Base-by-base conservation (phyloP, 345 rosid genomes). In the Populus nigra region DNA sequence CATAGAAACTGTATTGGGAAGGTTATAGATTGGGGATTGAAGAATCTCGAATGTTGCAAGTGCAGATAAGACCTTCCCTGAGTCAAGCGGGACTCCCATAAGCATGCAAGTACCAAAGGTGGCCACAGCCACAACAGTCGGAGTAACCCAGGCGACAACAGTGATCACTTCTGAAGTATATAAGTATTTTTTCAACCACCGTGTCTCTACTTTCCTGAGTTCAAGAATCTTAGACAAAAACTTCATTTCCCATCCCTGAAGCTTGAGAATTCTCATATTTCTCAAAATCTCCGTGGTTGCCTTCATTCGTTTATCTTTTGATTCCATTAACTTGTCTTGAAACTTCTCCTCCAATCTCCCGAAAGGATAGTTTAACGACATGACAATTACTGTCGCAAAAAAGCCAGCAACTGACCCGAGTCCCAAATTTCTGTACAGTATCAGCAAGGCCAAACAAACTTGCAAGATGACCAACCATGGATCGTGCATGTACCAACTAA, bases 231-330 rank as follows among this genome's bases (percentile, higher is more conserved):
- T 84, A 9, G 83, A 79, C 72, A 84, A 59, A 69, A 84, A 84
- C 27, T 76, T 84, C 81, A 81, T 81, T 73, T 84, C 87, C 87
- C 87, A 84, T 27, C 79, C 87, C 68, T 84, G 87, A 71, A 81
- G 85, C 70, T 84, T 84, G 57, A 81, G 83, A 55, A 81, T 84
- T 70, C 77, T 84, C 85, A 84, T 81, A 73, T 81, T 81, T 47
- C 81, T 55, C 15, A 83, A 50, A 38, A 77, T 71, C 67, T 83
- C 86, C 23, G 81, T 69, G 16, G 86, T 83, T 7, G 81, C 76
- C 67, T 78, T 84, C 87, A 84, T 84, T 61, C 85, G 65, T 25
- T 76, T 43, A 47, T 84, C 87, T 53, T 81, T 84, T 20, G 83
- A 76, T 55, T 76, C 63, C 87, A 84, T 84, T 74, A 84, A 36